Conservation (phyloP, 345 rosid genomes). For the Eucalyptus erythrocorys region DNA sequence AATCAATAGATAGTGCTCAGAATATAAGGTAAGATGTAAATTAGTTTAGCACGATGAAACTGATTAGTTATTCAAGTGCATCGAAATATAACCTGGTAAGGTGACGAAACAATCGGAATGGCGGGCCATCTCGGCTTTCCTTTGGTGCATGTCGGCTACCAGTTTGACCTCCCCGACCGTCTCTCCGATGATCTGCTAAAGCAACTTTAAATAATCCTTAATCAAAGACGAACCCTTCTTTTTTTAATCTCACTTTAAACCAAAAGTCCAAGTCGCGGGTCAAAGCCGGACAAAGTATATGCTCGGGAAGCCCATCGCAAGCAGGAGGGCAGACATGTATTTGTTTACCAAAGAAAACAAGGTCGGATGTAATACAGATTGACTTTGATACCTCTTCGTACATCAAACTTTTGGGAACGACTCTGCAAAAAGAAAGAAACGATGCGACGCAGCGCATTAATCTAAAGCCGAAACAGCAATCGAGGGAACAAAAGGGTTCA, state of each 20-base stretch:
- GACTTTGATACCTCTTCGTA: slow-evolving; percentile 55
- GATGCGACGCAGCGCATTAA: neutral
- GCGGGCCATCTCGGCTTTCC: slow-evolving; percentile 43
- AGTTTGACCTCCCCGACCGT: slow-evolving; percentile 37
- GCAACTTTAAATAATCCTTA: neutral
- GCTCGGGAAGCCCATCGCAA: neutral
- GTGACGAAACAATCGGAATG: slow-evolving; percentile 35
- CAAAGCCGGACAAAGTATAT: neutral
- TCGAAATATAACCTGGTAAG: slow-evolving; percentile 15
- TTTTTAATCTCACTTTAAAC: neutral
- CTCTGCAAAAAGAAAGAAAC: slow-evolving; percentile 13
- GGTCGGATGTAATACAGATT: neutral
- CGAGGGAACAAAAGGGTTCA: neutral
- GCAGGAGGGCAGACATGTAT: neutral
- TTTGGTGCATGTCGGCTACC: slow-evolving; percentile 38
- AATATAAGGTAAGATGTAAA: neutral
- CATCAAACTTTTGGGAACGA: slow-evolving; percentile 89
- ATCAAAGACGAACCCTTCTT: neutral
- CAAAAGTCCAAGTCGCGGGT: neutral
- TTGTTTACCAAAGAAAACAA: neutral
- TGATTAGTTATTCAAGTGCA: neutral
- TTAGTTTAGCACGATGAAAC: neutral
- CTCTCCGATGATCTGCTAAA: slow-evolving; percentile 53
- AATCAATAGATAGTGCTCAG: neutral
- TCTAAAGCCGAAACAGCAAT: neutral